A percentile compares a stretch with the other conserved stretches of the same genome.
Evolutionary conservation across 805 yeast species (phyloP).

Genomic region (Kazachstania bromeliacearum): DNA sequence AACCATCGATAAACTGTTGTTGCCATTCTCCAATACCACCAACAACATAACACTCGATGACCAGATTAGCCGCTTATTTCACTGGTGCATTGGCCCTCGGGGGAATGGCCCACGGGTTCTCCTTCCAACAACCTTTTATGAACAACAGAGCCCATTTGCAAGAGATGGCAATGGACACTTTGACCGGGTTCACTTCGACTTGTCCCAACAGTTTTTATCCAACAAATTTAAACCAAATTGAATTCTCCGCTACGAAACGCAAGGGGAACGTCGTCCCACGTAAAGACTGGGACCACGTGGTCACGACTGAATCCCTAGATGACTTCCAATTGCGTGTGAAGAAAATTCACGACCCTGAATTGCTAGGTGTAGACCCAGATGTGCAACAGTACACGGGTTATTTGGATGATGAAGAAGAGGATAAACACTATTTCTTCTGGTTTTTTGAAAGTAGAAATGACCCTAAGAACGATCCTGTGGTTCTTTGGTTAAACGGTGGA

Average conservation of each 20-base stretch:
- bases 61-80: not conserved
- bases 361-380: slow-evolving; percentile 61
- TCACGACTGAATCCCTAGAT: slow-evolving; percentile 30
- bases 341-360: slow-evolving; percentile 44
- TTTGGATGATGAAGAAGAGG: slow-evolving; percentile 71
- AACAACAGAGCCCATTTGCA: slow-evolving; percentile 11
- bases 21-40: not conserved
- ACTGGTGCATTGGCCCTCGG: not conserved
- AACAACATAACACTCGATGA: not conserved
- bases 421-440: slow-evolving; percentile 80
- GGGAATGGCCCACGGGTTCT: slow-evolving; percentile 17
- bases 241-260: not conserved
- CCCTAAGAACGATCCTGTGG: slow-evolving; percentile 76
- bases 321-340: slow-evolving; percentile 51
- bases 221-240: not conserved
- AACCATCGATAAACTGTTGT: no score
- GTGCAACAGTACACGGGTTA: slow-evolving; percentile 83
- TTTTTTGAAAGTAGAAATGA: slow-evolving; percentile 83
- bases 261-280: slow-evolving; percentile 6
- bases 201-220: not conserved
- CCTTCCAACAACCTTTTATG: slow-evolving; percentile 28
- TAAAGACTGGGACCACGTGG: slow-evolving; percentile 24
- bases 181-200: not conserved
- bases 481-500: slow-evolving; percentile 95
- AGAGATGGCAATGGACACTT: not conserved